Evolutionary conservation across 2,329 filamentous ascomycete genomes (phyloP), one percentile per base, ranked within the genome.

Genomic region (Fusarium napiforme): DNA sequence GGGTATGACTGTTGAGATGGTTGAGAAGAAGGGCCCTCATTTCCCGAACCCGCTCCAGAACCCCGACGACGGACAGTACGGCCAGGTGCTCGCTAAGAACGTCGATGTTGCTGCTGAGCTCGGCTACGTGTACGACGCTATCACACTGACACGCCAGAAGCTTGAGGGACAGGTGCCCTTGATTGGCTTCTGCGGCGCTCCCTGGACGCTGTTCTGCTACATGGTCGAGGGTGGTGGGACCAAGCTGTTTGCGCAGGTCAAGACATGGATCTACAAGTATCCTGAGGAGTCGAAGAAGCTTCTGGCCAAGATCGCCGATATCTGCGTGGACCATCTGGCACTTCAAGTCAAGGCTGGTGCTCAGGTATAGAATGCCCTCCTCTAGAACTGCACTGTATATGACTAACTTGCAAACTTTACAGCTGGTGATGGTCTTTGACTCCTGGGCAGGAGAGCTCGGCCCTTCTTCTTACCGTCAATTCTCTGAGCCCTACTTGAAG

Each of bases 1-100:
- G 90, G 96, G 96, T 2, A 99, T 99, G 96, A 88, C 88, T n/a
- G 96, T 99, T 34, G 93, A 98, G 82, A 99, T 99, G 96, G 88
- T 98, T 16, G 95, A 98, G 82, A 97, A 96, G 85, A 97, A 97
- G 83, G 96, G 96, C 1, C 96, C 96, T 16, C 93, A 97, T 81
- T 99, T 99, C 82, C 96, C 96, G 1, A 86, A 93, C 52, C 96
- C 96, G 19, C 87, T 99, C 68, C 87, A 89, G 80, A 91, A 89
- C 43, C 96, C 96, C 7, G 88, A 92, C 58, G 95, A 98, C 80
- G 89, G 88, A 71, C 95, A 98, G 83, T 98, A 97, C 84, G 86
- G 86, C 74, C 86, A 92, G 79, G 88, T 98, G 68, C 87, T 98
- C 83, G 86, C 88, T 75, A 90, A 92, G 78, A 79, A 93, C 18